A percentile compares a stretch with the other conserved stretches of the same genome.
phyloP scores from a whole-genome alignment of 1,284 basidiomycete genomes.

The Ustilago shanxiensis region DNA sequence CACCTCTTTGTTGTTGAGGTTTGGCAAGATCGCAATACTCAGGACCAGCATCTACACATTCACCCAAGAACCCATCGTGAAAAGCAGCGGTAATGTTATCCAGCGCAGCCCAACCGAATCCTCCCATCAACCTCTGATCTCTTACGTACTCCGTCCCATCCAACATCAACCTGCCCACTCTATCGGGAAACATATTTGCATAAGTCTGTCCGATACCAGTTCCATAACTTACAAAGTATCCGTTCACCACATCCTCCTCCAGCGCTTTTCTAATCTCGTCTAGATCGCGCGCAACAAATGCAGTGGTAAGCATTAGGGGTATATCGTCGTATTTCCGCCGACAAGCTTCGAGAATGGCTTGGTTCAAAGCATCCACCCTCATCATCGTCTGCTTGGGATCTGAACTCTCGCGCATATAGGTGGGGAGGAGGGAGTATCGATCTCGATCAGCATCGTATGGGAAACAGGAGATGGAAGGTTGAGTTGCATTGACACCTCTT shows the following conservation, averaged over 20 bases:
- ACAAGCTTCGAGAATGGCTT: constrained; percentile 38
- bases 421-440: constrained; percentile 24
- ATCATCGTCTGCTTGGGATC: constrained; percentile 11
- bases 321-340: constrained; percentile 31
- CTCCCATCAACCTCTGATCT: constrained; percentile 33
- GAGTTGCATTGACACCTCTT: constrained; percentile 37
- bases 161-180: constrained; percentile 32
- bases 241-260: constrained; percentile 25
- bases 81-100: constrained; percentile 49
- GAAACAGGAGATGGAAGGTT: constrained; percentile 41
- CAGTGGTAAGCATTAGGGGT: constrained; percentile 34
- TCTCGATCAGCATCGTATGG: constrained; percentile 51
- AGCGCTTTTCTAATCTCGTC: constrained; percentile 46
- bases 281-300: constrained; percentile 43
- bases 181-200: constrained; percentile 45
- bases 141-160: constrained; percentile 49
- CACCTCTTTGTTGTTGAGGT: not conserved
- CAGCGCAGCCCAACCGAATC: constrained; percentile 38
- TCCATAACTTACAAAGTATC: constrained; percentile 49
- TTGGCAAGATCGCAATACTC: constrained; percentile 35
- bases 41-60: constrained; percentile 43
- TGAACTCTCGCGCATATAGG: constrained; percentile 14
- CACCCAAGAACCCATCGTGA: constrained; percentile 46
- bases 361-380: constrained; percentile 23
- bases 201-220: constrained; percentile 50